These are phyloP conservation scores for Claviceps lovelessii DNA, from an alignment of 2,329 filamentous ascomycete species.

Conservation along the genomic window DNA sequence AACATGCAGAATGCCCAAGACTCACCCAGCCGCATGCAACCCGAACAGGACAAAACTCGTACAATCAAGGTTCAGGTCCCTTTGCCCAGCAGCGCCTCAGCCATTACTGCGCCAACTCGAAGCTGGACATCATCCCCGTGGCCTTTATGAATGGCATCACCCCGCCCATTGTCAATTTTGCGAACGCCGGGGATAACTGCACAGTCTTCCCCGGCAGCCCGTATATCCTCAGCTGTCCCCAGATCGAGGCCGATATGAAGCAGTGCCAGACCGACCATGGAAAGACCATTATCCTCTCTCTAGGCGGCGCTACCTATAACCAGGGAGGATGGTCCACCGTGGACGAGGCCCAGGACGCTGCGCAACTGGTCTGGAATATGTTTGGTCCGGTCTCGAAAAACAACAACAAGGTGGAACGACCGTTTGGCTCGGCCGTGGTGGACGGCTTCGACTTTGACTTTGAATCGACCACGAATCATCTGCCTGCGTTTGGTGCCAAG, in stretches of 20 bases:
- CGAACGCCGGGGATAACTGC: slow-evolving; percentile 49
- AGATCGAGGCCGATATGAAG: slow-evolving; percentile 44
- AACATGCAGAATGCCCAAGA: background rate
- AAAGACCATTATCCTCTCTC: slow-evolving; percentile 59
- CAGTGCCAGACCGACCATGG: slow-evolving; percentile 46
- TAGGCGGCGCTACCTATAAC: slow-evolving; percentile 56
- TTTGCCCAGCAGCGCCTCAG: slow-evolving; percentile 6
- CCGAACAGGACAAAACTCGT: slow-evolving; percentile 43
- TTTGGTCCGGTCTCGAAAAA: slow-evolving; percentile 49
- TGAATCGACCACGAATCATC: slow-evolving; percentile 45
- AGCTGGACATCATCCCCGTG: slow-evolving; percentile 38
- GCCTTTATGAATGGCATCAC: slow-evolving; percentile 48
- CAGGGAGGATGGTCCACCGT: slow-evolving; percentile 50
- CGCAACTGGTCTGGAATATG: slow-evolving; percentile 52
- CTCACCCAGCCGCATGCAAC: background rate
- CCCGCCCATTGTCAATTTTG: slow-evolving; percentile 45
- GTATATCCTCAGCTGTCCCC: slow-evolving; percentile 37
- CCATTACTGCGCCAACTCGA: slow-evolving; percentile 5
- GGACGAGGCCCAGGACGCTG: slow-evolving; percentile 37
- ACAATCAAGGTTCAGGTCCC: slow-evolving; percentile 18
- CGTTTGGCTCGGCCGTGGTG: slow-evolving; percentile 36
- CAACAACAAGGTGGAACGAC: slow-evolving; percentile 37
- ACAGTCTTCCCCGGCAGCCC: slow-evolving; percentile 31
- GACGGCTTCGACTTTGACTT: slow-evolving; percentile 72
- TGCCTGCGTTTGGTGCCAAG: slow-evolving; percentile 43